A percentile compares a stretch with the other conserved stretches of the same genome.
Evolutionary conservation across 2,329 filamentous ascomycete genomes (phyloP).

Genomic region (Cladorrhinum sp.): DNA sequence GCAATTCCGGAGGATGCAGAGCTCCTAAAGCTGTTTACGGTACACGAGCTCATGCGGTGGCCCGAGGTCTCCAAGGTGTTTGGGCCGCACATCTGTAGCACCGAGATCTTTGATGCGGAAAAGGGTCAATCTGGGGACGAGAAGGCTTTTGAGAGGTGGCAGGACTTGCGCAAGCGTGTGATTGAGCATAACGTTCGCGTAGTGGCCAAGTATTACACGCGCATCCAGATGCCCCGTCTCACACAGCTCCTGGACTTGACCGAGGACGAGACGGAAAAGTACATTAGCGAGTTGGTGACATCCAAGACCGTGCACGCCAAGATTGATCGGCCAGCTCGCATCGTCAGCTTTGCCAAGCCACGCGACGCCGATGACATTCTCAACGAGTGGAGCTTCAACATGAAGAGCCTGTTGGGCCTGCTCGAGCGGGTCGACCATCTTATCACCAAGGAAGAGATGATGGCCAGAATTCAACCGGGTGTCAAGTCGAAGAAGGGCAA

Average conservation of each 20-base stretch:
- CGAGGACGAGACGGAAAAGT: slow-evolving; percentile 97
- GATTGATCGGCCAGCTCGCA: slow-evolving; percentile 87
- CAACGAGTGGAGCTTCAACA: slow-evolving; percentile 98
- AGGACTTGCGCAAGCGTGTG: slow-evolving; percentile 93
- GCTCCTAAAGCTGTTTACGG: slow-evolving; percentile 89
- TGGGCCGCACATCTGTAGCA: slow-evolving; percentile 79
- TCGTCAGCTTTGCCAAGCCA: slow-evolving; percentile 93
- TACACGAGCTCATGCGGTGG: slow-evolving; percentile 98
- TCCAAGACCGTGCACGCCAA: slow-evolving; percentile 98
- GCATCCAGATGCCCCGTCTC: slow-evolving; percentile 87
- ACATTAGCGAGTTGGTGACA: slow-evolving; percentile 94
- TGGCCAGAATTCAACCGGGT: slow-evolving; percentile 86
- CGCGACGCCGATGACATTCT: slow-evolving; percentile 92
- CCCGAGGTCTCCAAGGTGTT: slow-evolving; percentile 87
- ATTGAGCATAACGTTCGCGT: slow-evolving; percentile 99
- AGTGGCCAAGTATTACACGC: slow-evolving; percentile 97
- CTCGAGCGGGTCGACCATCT: slow-evolving; percentile 89
- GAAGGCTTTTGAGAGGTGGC: slow-evolving; percentile 83
- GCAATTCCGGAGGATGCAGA: slow-evolving; percentile 77
- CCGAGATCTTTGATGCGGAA: slow-evolving; percentile 80
- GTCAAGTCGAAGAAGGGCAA: slow-evolving; percentile 36
- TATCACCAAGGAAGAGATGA: slow-evolving; percentile 99
- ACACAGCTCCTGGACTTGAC: slow-evolving; percentile 88
- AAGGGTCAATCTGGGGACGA: slow-evolving; percentile 65
- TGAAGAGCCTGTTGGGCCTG: slow-evolving; percentile 66